Percentiles rank a stretch among this genome's conserved stretches.
Evolutionary conservation across 345 rosid species (phyloP).

Genomic region (Dovyalis caffra): DNA sequence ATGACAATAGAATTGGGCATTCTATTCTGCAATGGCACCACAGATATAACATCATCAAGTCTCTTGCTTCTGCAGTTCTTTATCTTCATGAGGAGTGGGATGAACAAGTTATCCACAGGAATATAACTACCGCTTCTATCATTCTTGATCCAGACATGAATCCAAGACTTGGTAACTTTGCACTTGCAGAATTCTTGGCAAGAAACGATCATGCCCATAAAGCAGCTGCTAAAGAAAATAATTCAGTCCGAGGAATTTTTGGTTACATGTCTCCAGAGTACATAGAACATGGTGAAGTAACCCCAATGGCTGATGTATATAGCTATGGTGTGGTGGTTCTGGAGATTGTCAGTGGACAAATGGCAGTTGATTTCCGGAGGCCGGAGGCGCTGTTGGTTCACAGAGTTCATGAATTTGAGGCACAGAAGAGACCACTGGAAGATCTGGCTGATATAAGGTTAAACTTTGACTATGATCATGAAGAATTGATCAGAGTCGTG

Average conservation of each 20-base stretch:
- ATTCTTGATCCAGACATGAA: conserved; percentile 76
- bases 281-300: conserved; percentile 81
- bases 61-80: conserved; percentile 77
- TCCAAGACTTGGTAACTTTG: conserved; percentile 78
- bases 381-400: conserved; percentile 71
- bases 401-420: conserved; percentile 51
- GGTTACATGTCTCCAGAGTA: conserved; percentile 97
- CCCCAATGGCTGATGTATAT: conserved; percentile 78
- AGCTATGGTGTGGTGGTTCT: conserved; percentile 88
- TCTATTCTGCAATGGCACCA: conserved; percentile 57
- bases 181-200: conserved; percentile 88
- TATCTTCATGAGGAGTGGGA: conserved; percentile 98
- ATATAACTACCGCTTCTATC: conserved; percentile 79
- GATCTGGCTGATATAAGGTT: conserved; percentile 61
- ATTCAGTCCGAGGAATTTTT: conserved; percentile 82
- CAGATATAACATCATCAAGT: conserved; percentile 63
- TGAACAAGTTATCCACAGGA: conserved; percentile 87
- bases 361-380: conserved; percentile 77
- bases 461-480: conserved; percentile 41
- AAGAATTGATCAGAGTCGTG: conserved; percentile 53
- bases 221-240: conserved; percentile 38
- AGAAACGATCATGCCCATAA: conserved; percentile 77
- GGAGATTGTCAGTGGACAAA: conserved; percentile 83
- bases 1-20: conserved; percentile 30
- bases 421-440: conserved; percentile 40